Percentiles rank a stretch among this genome's conserved stretches.
phyloP scores from a whole-genome alignment of 495 filamentous ascomycete genomes.

The Neurospora hispaniola region DNA sequence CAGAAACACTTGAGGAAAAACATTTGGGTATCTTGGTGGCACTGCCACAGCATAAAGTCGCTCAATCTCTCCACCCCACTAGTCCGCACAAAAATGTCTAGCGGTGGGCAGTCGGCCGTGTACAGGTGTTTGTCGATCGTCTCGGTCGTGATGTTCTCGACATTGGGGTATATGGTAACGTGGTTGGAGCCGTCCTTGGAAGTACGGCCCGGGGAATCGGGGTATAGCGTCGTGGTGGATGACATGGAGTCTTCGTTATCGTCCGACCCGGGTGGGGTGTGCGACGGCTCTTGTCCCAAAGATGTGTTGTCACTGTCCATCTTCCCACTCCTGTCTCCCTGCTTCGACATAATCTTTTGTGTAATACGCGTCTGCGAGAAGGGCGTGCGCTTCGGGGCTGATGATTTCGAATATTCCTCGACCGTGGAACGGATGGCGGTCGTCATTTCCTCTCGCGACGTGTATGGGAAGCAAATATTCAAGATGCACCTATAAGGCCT shows the following conservation, averaged over 20 bases:
- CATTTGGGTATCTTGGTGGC: slow-evolving; percentile 81
- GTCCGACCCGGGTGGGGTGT: slow-evolving; percentile 23
- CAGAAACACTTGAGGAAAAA: slow-evolving; percentile 87
- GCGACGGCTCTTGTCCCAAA: slow-evolving; percentile 5
- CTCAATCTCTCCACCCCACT: slow-evolving; percentile 85
- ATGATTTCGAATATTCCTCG: slow-evolving; percentile 62
- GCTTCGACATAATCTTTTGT: slow-evolving; percentile 61
- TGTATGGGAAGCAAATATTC: slow-evolving; percentile 97
- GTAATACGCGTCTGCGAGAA: slow-evolving; percentile 83
- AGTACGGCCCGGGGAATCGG: slow-evolving; percentile 35
- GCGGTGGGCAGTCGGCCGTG: slow-evolving; percentile 71
- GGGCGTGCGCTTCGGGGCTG: slow-evolving; percentile 47
- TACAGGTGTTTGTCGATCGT: slow-evolving; percentile 73
- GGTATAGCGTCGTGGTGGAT: slow-evolving; percentile 34
- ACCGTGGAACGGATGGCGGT: slow-evolving; percentile 83
- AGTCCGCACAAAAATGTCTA: slow-evolving; percentile 83
- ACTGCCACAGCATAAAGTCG: slow-evolving; percentile 99
- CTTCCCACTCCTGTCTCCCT: slow-evolving; percentile 36
- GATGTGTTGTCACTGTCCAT: slow-evolving; percentile 10
- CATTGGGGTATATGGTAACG: slow-evolving; percentile 39
- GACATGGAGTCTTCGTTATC: slow-evolving; percentile 48
- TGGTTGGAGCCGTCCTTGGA: slow-evolving; percentile 22
- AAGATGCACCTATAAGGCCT: slow-evolving; percentile 51
- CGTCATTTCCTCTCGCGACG: slow-evolving; percentile 91
- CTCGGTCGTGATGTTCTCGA: slow-evolving; percentile 75